These are phyloP conservation scores for Urostyla sp. DNA, from an alignment of 73 alveolate genomes.

Conservation along the genomic window DNA sequence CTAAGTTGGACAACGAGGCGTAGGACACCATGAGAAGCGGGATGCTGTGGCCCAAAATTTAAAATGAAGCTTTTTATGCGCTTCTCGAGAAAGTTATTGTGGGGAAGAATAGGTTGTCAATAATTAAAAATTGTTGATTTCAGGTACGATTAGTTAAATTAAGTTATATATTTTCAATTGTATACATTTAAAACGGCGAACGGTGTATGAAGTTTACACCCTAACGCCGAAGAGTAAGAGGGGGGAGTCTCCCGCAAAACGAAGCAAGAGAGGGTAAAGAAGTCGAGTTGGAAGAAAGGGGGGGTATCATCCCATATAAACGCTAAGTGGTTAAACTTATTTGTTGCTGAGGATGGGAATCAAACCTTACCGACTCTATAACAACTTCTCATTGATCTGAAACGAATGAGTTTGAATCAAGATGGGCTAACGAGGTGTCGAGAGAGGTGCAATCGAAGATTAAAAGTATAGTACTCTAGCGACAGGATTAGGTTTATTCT, in stretches of 20 bases:
- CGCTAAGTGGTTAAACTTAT: background rate
- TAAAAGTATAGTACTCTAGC: background rate
- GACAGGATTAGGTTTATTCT: no score
- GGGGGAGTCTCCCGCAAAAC: background rate
- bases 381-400: background rate
- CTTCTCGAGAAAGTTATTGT: background rate
- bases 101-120: slow-evolving; percentile 43
- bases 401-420: background rate
- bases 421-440: background rate
- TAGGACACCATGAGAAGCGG: slow-evolving; percentile 59
- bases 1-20: slow-evolving; percentile 46
- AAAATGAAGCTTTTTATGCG: slow-evolving; percentile 22
- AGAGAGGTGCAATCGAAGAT: background rate
- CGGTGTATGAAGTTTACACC: background rate
- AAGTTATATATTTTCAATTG: slow-evolving; percentile 45
- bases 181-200: background rate
- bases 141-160: background rate
- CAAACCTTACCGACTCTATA: background rate
- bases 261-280: background rate
- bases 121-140: slow-evolving; percentile 38
- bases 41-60: slow-evolving; percentile 60
- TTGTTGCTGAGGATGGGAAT: background rate
- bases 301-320: background rate
- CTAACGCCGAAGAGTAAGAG: background rate
- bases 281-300: background rate